These are phyloP conservation scores for Psilocybe cubensis DNA, from an alignment of 768 basidiomycete species.

Conservation along the genomic window DNA sequence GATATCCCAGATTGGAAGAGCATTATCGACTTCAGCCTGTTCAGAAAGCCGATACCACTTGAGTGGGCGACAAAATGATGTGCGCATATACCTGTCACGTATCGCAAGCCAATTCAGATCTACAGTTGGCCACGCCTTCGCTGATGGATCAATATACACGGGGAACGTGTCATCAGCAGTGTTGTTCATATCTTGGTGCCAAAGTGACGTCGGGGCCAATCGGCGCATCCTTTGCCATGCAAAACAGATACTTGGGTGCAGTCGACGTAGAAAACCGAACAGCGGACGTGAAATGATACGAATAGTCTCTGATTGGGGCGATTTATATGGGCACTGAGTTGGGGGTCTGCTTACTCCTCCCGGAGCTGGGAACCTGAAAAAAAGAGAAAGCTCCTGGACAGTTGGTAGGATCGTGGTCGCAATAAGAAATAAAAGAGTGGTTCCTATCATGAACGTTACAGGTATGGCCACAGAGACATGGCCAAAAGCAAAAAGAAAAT, in stretches of 20 bases:
- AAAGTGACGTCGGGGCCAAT: background rate
- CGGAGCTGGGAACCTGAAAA: background rate
- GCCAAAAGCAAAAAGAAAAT: constrained; percentile 16
- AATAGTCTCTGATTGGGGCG: constrained; percentile 13
- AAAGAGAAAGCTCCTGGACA: constrained; percentile 4
- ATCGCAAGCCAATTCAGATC: background rate
- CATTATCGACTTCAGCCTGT: background rate
- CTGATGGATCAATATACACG: background rate
- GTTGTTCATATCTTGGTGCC: background rate
- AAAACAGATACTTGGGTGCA: background rate
- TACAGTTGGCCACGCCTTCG: background rate
- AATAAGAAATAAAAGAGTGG: constrained; percentile 13
- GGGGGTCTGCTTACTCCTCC: background rate
- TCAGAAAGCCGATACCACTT: background rate
- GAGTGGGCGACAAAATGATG: background rate
- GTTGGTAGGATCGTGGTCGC: constrained; percentile 15
- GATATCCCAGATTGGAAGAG: background rate
- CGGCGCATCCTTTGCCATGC: background rate
- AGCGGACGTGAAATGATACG: background rate
- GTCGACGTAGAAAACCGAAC: background rate
- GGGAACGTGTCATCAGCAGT: background rate
- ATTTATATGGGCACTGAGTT: constrained; percentile 14
- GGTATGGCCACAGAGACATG: constrained; percentile 7
- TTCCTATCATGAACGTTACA: constrained; percentile 2
- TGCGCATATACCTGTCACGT: background rate